Conservation (phyloP, 2,329 filamentous ascomycete genomes). For the Coniella lustricola region DNA sequence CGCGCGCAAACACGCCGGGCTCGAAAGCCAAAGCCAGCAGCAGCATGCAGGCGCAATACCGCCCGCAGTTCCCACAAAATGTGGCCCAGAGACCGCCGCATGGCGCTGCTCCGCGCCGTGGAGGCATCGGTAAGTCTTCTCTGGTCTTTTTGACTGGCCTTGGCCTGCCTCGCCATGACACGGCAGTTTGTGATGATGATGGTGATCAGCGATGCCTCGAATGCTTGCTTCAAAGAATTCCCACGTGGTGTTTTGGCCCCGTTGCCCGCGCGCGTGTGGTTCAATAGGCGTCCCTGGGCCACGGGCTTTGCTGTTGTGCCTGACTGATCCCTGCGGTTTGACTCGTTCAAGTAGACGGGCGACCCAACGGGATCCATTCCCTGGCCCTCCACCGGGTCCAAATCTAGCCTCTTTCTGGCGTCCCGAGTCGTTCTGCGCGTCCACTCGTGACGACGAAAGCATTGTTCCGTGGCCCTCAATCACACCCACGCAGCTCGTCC, state of each 20-base stretch:
- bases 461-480: background rate
- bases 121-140: conserved; percentile 41
- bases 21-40: conserved; percentile 1
- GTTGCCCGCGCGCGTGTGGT: too few species aligned
- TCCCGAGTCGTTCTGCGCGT: too few species aligned
- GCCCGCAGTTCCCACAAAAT: conserved; percentile 41
- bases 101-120: conserved; percentile 40
- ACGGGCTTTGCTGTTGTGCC: too few species aligned
- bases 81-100: conserved; percentile 43
- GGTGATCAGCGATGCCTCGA: too few species aligned
- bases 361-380: background rate
- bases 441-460: too few species aligned
- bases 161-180: conserved; percentile 1
- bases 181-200: background rate
- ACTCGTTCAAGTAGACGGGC: too few species aligned
- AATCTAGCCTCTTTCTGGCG: too few species aligned
- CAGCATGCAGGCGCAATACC: conserved; percentile 49
- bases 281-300: too few species aligned
- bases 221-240: too few species aligned
- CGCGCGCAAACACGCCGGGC: too few species aligned
- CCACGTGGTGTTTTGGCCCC: too few species aligned
- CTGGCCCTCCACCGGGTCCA: background rate
- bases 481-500: background rate
- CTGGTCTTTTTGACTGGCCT: background rate
- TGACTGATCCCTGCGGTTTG: too few species aligned